These are phyloP conservation scores for Acanthamoeba royreba DNA, from an alignment of 208 protist genomes.

Conservation along the genomic window DNA sequence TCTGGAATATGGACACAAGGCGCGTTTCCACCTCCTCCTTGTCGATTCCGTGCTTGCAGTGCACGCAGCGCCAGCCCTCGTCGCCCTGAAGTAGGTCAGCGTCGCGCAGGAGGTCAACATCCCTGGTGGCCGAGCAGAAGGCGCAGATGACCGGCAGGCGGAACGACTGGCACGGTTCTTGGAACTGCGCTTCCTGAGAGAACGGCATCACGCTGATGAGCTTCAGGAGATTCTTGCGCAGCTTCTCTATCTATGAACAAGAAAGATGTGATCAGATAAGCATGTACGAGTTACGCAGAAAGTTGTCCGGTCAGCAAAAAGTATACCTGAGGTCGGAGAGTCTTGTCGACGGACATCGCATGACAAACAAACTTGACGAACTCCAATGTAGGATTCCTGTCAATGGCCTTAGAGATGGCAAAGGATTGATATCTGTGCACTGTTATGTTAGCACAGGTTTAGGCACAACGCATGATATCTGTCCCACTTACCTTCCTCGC, in stretches of 20 bases:
- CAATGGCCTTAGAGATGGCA: not conserved
- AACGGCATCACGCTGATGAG: slow-evolving; percentile 43
- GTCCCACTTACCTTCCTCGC: not conserved
- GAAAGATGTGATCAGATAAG: not conserved
- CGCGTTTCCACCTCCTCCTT: slow-evolving; percentile 57
- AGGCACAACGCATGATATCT: not conserved
- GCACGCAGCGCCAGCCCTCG: slow-evolving; percentile 41
- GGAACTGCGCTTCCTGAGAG: slow-evolving; percentile 45
- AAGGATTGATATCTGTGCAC: not conserved
- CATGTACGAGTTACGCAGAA: not conserved
- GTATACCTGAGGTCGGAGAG: slow-evolving; percentile 35
- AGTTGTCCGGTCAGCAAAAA: not conserved
- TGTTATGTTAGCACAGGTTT: not conserved
- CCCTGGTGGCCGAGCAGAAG: slow-evolving; percentile 67
- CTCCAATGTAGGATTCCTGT: slow-evolving; percentile 42
- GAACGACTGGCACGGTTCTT: slow-evolving; percentile 71
- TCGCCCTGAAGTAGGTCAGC: slow-evolving; percentile 17
- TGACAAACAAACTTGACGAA: slow-evolving; percentile 77
- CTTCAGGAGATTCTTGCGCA: slow-evolving; percentile 68
- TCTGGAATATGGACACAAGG: slow-evolving; percentile 69
- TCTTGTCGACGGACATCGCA: slow-evolving; percentile 65
- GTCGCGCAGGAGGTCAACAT: slow-evolving; percentile 50
- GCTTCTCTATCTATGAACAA: slow-evolving; percentile 66
- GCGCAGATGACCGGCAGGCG: slow-evolving; percentile 74
- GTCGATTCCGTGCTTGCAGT: slow-evolving; percentile 61